Evolutionary conservation across 768 basidiomycete genomes (phyloP), one percentile per base, ranked within the genome.

Genomic region (Russula sp.): DNA sequence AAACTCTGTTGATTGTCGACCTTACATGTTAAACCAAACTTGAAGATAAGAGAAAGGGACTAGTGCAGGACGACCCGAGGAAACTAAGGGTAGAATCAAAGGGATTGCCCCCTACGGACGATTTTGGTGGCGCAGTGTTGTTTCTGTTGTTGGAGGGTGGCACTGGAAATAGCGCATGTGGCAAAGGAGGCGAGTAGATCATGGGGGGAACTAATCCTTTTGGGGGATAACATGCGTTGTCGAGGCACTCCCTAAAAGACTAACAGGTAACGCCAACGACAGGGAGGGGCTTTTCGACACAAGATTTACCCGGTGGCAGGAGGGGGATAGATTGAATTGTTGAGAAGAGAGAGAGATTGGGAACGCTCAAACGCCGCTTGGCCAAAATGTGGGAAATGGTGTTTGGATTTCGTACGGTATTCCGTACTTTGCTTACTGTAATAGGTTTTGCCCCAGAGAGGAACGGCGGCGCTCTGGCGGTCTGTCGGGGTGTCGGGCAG

Each of bases 41-140:
- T 27, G 27, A 27, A 27, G 27, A 27, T 27, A 10, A 37, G 35
- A 37, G 35, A 37, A 37, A 37, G 35, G 35, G 35, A 10, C 35
- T 8, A 10, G 35, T 37, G 10, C 10, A 37, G 35, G 35, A 37
- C 35, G 35, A 37, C 35, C 22, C 10, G 3, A 22, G 6, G 20
- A 48, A 27, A 22, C 56, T 37, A n/a, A 48, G 13, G 45, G 56
- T 32, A 57, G 18, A 11, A 32, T 57, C 45, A 57, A 57, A 57
- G 56, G 56, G 42, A 57, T 16, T 48, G 13, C 56, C 45, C 35
- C 2, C 2, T 57, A 37, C 34, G 45, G 55, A 37, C 7, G 11
- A n/a, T 45, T 32, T 22, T 22, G 11, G 56, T 48, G 44, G 56
- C 56, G 56, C 56, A 35, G 40, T 40, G 40, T 40, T 40, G 40